phyloP scores from a whole-genome alignment of 1,284 basidiomycete species.

The Ceratobasidium sp. region DNA sequence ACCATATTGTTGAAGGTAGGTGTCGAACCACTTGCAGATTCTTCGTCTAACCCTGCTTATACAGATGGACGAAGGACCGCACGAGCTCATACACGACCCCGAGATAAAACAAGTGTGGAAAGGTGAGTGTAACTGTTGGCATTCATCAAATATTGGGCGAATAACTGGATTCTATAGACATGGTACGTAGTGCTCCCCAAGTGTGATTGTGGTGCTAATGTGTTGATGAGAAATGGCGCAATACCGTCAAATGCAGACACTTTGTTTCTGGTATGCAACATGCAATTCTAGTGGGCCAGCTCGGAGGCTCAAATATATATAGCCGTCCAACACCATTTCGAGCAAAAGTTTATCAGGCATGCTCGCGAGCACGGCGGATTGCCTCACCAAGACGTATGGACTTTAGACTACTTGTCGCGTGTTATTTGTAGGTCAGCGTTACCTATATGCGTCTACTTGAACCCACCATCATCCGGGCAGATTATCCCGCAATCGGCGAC shows the following conservation, averaged over 20 bases:
- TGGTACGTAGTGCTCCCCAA: background rate
- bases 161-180: constrained; percentile 4
- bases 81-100: constrained; percentile 27
- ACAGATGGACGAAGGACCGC: constrained; percentile 18
- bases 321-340: constrained; percentile 32
- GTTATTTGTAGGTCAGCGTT: constrained; percentile 3
- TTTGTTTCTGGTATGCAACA: constrained; percentile 19
- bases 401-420: constrained; percentile 22
- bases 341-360: constrained; percentile 3
- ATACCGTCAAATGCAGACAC: constrained; percentile 21
- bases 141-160: background rate
- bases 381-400: constrained; percentile 14
- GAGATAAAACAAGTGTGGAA: constrained; percentile 30
- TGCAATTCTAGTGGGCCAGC: background rate
- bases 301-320: background rate
- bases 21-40: too few relatives aligned
- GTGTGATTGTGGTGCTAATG: background rate
- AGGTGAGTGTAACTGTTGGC: background rate
- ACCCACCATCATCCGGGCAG: background rate
- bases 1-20: constrained; percentile 4
- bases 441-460: too few relatives aligned
- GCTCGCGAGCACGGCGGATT: constrained; percentile 1
- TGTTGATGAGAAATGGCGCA: constrained; percentile 11
- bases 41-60: too few relatives aligned
- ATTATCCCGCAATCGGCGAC: constrained; percentile 26